These are phyloP conservation scores for Fagus crenata DNA, from an alignment of 306 rosid species.

Conservation along the genomic window DNA sequence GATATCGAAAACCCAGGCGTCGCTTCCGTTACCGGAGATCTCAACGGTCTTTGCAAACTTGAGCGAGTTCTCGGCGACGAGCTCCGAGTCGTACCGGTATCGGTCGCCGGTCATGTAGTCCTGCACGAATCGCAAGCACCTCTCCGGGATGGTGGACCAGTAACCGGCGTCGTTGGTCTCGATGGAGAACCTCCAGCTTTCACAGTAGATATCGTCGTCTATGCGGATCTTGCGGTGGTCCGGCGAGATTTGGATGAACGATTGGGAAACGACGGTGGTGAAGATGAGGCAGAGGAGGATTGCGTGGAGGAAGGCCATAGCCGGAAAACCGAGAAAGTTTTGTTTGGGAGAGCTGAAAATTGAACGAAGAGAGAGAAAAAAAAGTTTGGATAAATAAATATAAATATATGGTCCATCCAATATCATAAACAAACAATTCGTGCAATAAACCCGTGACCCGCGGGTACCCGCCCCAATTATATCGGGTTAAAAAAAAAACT, in stretches of 20 bases:
- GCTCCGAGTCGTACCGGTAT: conserved; percentile 47
- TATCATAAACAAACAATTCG: no score
- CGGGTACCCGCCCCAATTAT: no score
- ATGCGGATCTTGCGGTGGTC: conserved; percentile 15
- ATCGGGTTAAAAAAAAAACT: no score
- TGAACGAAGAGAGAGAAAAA: no score
- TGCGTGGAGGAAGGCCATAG: conserved; percentile 27
- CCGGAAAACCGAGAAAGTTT: conserved; percentile 40
- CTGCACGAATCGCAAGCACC: conserved; percentile 49
- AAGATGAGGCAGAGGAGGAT: conserved; percentile 22
- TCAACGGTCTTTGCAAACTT: conserved; percentile 40
- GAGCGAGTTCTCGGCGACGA: conserved; percentile 36
- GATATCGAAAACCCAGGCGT: conserved; percentile 85
- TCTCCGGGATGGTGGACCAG: conserved; percentile 55
- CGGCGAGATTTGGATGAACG: no score
- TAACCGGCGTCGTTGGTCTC: conserved; percentile 72
- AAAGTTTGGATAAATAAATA: no score
- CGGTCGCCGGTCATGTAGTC: conserved; percentile 57
- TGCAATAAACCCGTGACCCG: no score
- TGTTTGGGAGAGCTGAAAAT: not conserved
- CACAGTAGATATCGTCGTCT: conserved; percentile 49
- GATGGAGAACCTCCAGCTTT: conserved; percentile 78
- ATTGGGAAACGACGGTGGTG: conserved; percentile 11
- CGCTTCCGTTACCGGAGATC: conserved; percentile 49
- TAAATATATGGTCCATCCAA: no score